phyloP scores from a whole-genome alignment of 257 asterid species.

The Solanum pennellii region DNA sequence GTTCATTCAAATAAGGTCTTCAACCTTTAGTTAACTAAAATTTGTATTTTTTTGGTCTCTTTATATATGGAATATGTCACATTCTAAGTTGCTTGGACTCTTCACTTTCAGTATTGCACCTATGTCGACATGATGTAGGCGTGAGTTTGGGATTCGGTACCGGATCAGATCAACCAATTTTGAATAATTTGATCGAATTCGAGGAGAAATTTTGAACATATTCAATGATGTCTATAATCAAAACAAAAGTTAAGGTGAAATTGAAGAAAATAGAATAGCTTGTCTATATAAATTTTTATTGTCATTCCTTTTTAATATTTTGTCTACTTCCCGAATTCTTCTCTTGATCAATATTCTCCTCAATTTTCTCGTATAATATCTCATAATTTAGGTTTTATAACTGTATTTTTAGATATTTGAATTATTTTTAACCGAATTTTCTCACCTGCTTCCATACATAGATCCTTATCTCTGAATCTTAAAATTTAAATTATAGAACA shows the following conservation, averaged over 20 bases:
- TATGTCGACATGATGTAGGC: background rate
- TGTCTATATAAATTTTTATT: background rate
- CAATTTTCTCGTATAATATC: background rate
- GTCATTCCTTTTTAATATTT: background rate
- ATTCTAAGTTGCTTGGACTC: background rate
- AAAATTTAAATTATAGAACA: no score
- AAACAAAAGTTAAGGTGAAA: background rate
- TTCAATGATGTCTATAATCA: background rate
- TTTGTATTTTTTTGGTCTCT: background rate
- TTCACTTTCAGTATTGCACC: no score
- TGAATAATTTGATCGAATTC: no score
- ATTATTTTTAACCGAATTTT: no score
- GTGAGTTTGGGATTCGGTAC: background rate
- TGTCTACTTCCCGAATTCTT: background rate
- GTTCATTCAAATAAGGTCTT: background rate
- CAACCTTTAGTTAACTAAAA: background rate
- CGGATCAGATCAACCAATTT: background rate
- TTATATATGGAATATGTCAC: no score
- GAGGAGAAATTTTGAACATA: background rate
- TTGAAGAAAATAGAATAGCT: no score
- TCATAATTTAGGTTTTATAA: background rate
- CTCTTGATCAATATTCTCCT: background rate
- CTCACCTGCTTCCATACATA: accelerated
- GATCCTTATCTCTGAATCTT: background rate
- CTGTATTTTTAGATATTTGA: background rate